These are phyloP conservation scores for Pythium insidiosum DNA, from an alignment of 352 stramenopile genomes.

Conservation along the genomic window DNA sequence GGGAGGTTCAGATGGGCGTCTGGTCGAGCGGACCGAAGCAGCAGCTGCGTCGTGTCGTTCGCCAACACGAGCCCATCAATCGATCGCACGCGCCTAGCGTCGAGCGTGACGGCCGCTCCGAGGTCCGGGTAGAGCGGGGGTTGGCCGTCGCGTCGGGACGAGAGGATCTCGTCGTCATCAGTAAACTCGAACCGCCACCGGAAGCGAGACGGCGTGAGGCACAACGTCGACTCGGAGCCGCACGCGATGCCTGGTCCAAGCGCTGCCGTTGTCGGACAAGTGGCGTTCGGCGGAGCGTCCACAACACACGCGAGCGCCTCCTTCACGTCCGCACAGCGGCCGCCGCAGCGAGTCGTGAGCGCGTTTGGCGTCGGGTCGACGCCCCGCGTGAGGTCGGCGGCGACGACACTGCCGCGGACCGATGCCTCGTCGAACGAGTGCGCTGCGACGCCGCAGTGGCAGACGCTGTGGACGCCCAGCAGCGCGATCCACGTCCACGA, in stretches of 20 bases:
- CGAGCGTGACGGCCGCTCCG: conserved; percentile 11
- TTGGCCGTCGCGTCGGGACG: not conserved
- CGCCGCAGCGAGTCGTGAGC: not conserved
- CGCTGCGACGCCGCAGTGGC: too few relatives aligned
- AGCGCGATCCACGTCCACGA: too few relatives aligned
- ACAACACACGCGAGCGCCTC: not conserved
- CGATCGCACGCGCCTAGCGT: conserved; percentile 6
- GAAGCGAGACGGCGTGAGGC: not conserved
- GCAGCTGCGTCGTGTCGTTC: conserved; percentile 1
- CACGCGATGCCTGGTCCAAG: not conserved
- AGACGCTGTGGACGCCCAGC: too few relatives aligned
- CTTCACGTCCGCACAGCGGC: not conserved
- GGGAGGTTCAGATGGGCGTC: not conserved
- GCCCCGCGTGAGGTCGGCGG: too few relatives aligned
- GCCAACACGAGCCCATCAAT: conserved; percentile 9
- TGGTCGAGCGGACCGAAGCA: conserved; percentile 1
- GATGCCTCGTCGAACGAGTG: too few relatives aligned
- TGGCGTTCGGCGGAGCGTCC: too few relatives aligned
- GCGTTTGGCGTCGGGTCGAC: not conserved
- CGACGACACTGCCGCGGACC: too few relatives aligned
- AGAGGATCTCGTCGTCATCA: not conserved
- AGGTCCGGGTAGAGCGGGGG: not conserved
- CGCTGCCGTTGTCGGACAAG: not conserved
- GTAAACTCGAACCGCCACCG: not conserved
- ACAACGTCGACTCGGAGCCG: not conserved